Evolutionary conservation across 2,329 filamentous ascomycete species (phyloP), one percentile per base, ranked within the genome.

Genomic region (Saccharata proteae): DNA sequence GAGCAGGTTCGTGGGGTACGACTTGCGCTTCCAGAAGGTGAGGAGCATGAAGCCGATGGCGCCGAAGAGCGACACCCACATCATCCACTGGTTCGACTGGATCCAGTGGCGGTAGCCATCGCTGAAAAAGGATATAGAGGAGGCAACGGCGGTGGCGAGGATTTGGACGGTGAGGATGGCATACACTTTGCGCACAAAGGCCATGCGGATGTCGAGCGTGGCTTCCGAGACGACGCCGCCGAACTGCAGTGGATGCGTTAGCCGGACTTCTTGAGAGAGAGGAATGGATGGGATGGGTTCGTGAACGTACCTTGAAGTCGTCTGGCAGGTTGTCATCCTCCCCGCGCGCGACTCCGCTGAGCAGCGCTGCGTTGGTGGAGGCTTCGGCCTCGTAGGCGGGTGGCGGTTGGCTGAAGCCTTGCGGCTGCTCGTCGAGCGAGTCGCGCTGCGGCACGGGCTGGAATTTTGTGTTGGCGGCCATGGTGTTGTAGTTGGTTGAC

Each of bases 111-210:
- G 83, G 67, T 96, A 98, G 35, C 65, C 61, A 8, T 59, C 48
- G 61, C 74, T 92, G 60, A 83, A 81, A 69, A 96, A 96, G 43
- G 80, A 90, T 45, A 94, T 61, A 39, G 77, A 72, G 62, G 80
- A 85, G 43, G 96, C 68, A 39, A 71, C 69, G 21, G 78, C 80
- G 6, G 90, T 98, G 36, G 79, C 74, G 50, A 96, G 65, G 32
- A 98, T 76, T 57, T 98, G 90, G 30, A 84, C 76, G n/a, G 90
- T 93, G 25, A 98, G 69, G 58, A 98, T 98, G 37, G 85, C 80
- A 63, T 98, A 98, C 52, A 98, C 90, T 67, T 96, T 96, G 59
- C 86, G 79, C 47, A 93, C 70, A 58, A 94, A 98, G 59, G 90
- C 82, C 75, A 94, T 93, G 45, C 88, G 81, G 53, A 98, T 93